These are phyloP conservation scores for Pleurotus djamor DNA, from an alignment of 768 basidiomycete species.

Conservation along the genomic window DNA sequence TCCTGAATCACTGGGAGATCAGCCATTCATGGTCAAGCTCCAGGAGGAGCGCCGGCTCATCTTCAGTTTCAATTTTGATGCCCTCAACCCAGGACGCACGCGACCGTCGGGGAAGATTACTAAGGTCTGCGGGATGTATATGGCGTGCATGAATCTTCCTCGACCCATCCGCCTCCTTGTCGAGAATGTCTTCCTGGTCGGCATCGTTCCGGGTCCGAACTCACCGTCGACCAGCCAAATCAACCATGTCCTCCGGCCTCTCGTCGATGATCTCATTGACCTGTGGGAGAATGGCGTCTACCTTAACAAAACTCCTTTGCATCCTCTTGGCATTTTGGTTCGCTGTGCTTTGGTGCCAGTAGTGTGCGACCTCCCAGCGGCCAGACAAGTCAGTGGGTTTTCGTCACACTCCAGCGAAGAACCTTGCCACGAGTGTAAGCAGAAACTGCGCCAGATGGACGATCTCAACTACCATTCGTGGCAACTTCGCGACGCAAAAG, in stretches of 20 bases:
- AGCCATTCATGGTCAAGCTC: conserved; percentile 10
- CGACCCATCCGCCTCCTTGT: conserved; percentile 22
- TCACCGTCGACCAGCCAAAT: conserved; percentile 27
- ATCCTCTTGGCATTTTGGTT: conserved; percentile 22
- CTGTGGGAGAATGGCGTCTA: conserved; percentile 31
- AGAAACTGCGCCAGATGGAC: conserved; percentile 3
- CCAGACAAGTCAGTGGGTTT: conserved; percentile 24
- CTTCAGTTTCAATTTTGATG: conserved; percentile 28
- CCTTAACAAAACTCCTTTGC: conserved; percentile 17
- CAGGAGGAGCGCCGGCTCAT: conserved; percentile 20
- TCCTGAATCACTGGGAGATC: conserved; percentile 19
- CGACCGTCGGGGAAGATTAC: conserved; percentile 21
- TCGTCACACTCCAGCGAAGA: conserved; percentile 11
- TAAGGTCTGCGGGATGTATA: conserved; percentile 22
- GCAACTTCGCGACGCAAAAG: neutral
- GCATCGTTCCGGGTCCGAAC: conserved; percentile 37
- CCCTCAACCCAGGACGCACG: conserved; percentile 31
- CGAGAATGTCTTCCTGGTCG: conserved; percentile 36
- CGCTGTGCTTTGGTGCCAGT: conserved; percentile 24
- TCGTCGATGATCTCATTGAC: conserved; percentile 31
- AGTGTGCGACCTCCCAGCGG: conserved; percentile 32
- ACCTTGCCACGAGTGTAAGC: conserved; percentile 21
- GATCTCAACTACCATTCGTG: neutral
- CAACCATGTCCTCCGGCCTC: conserved; percentile 34
- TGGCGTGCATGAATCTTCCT: conserved; percentile 34